Base-by-base conservation (phyloP, 2,329 filamentous ascomycete genomes). In the Fusarium sp. region DNA sequence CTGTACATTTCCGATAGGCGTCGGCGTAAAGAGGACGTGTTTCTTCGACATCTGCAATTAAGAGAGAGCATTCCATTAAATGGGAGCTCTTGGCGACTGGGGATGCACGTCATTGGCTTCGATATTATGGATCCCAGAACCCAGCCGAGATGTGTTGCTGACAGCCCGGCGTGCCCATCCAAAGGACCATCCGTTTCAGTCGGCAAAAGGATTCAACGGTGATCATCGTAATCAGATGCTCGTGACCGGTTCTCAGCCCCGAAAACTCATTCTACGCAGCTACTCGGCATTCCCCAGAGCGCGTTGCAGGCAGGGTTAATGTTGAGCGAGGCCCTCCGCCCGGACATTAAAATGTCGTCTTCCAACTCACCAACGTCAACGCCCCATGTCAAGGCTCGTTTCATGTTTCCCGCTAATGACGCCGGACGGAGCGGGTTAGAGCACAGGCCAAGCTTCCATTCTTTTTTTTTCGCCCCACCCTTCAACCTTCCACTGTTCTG, bases 391-490 rank as follows among this genome's bases (percentile, higher is more conserved):
- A 54, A 54, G 45, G 57, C 67, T 72, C 54, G 77, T 78, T 78
- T 78, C 77, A 79, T 69, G 75, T 77, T 78, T 78, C 70, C 73
- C 74, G 62, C 77, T 78, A 78, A 78, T 69, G 70, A 74, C 64
- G 66, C 73, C 70, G 76, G 67, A 74, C 66, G 64, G 61, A 66
- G 75, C 70, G 73, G 73, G 58, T 63, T 66, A 57, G 45, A 29
- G 70, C 73, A 69, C 73, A 72, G 72, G 52, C 76, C 67, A 74
- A 68, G 67, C 61, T 66, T 74, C 61, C 29, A 61, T 54, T 42
- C 24, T 59, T 56, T 62, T 62, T 62, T 62, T 40, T 66, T 31
- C 5, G 40, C 65, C 67, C 76, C 76, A 72, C 70, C 50, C 47
- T 70, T 52, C n/a, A 68, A 29, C 54, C 63, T 72, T 52, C 22